Conservation (phyloP, 352 stramenopile species). For the Globisporangium paddicum region DNA sequence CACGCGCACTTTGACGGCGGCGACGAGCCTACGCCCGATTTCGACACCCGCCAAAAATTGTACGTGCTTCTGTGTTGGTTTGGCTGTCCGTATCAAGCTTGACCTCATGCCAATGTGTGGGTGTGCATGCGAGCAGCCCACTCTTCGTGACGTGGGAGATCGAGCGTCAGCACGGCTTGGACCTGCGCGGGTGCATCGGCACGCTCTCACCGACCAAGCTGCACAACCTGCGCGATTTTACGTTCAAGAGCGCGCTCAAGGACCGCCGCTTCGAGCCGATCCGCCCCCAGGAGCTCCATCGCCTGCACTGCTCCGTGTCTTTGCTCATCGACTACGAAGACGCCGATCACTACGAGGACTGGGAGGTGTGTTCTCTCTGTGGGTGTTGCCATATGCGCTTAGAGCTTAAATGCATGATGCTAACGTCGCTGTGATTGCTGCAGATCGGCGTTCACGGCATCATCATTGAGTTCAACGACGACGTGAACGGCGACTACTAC, state of each 20-base stretch:
- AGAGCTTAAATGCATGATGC: background rate
- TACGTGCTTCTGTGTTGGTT: slow-evolving; percentile 15
- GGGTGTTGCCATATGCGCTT: background rate
- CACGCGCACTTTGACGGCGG: slow-evolving; percentile 58
- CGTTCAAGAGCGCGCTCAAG: slow-evolving; percentile 77
- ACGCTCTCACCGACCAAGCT: slow-evolving; percentile 64
- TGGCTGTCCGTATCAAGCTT: background rate
- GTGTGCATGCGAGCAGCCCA: slow-evolving; percentile 26
- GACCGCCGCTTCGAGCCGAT: slow-evolving; percentile 79
- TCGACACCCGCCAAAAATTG: slow-evolving; percentile 58
- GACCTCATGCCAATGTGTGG: background rate
- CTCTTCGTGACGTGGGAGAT: slow-evolving; percentile 87
- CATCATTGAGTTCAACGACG: slow-evolving; percentile 75
- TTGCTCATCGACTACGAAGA: slow-evolving; percentile 81
- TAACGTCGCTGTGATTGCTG: background rate
- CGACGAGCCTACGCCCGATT: slow-evolving; percentile 41
- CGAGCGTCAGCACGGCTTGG: slow-evolving; percentile 38
- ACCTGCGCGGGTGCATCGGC: slow-evolving; percentile 74
- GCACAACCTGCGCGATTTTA: slow-evolving; percentile 71
- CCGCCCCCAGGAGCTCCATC: slow-evolving; percentile 51
- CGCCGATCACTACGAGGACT: slow-evolving; percentile 71
- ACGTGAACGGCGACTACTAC: slow-evolving; percentile 42
- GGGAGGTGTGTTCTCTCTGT: slow-evolving; percentile 54
- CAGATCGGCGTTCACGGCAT: slow-evolving; percentile 74
- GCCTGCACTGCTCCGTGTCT: slow-evolving; percentile 73